Evolutionary conservation across 257 asterid species (phyloP).

Genomic region (Nicotiana otophora): DNA sequence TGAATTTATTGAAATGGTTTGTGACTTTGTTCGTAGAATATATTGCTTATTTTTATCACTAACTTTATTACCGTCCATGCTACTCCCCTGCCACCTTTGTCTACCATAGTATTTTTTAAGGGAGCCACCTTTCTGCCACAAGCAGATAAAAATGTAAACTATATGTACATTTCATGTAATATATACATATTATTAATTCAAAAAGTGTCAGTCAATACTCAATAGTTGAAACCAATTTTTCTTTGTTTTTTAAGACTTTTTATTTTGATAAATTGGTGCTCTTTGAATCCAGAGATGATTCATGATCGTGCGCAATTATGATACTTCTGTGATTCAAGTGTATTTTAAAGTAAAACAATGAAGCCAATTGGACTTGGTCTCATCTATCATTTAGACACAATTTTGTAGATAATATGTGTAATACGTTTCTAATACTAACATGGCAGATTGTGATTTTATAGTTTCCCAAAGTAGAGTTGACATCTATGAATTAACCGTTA

Average conservation of each 20-base stretch:
- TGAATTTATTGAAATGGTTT: too few relatives aligned
- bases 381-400: not conserved
- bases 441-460: not conserved
- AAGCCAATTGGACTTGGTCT: not conserved
- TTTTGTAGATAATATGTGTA: not conserved
- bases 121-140: not conserved
- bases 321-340: not conserved
- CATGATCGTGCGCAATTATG: not conserved
- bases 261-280: not conserved
- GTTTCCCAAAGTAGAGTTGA: too few relatives aligned
- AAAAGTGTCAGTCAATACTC: not conserved
- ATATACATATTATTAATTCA: not conserved
- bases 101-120: not conserved
- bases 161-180: not conserved
- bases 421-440: too few relatives aligned
- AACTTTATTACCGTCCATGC: not conserved
- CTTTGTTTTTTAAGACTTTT: not conserved
- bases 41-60: too few relatives aligned
- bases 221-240: not conserved
- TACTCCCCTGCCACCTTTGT: conserved; percentile 3
- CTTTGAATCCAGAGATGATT: not conserved
- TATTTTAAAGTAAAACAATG: not conserved
- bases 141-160: not conserved
- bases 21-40: too few relatives aligned
- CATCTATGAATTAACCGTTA: too few relatives aligned